These are phyloP conservation scores for Protea cynaroides DNA, from an alignment of 164 flowering plant species.

Conservation along the genomic window DNA sequence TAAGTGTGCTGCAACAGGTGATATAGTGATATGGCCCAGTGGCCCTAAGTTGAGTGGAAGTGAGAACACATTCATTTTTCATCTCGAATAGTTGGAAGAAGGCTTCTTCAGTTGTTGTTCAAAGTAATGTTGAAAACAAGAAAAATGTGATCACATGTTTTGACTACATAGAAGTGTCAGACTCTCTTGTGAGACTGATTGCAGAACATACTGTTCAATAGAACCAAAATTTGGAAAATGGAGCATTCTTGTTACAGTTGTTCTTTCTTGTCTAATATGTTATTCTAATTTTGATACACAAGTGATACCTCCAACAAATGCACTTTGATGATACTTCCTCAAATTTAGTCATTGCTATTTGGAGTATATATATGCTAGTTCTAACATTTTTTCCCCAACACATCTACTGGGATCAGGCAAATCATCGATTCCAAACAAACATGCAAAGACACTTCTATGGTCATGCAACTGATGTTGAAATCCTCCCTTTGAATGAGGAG, in stretches of 20 bases:
- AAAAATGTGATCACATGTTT: too few species aligned
- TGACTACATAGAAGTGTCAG: too few species aligned
- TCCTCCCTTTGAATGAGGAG: constrained; percentile 85
- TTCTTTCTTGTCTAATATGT: not conserved
- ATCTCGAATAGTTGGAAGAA: too few species aligned
- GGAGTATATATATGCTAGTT: not conserved
- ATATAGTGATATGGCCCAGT: too few species aligned
- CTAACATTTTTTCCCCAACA: not conserved
- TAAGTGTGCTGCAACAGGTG: too few species aligned
- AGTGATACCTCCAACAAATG: not conserved
- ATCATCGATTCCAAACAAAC: constrained; percentile 64
- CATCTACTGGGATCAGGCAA: constrained; percentile 36
- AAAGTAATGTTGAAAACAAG: too few species aligned
- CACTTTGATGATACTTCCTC: not conserved
- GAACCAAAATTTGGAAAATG: too few species aligned
- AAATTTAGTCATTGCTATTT: not conserved
- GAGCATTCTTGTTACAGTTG: not conserved
- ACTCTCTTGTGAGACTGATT: too few species aligned
- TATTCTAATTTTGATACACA: not conserved
- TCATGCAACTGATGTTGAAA: constrained; percentile 77
- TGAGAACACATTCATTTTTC: too few species aligned
- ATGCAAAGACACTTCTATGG: constrained; percentile 81
- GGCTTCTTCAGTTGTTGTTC: too few species aligned
- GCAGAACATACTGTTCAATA: too few species aligned
- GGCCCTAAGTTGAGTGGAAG: too few species aligned